A percentile compares a stretch with the other conserved stretches of the same genome.
Conservation (phyloP, 2,329 filamentous ascomycete genomes). For the Alternaria sp. region DNA sequence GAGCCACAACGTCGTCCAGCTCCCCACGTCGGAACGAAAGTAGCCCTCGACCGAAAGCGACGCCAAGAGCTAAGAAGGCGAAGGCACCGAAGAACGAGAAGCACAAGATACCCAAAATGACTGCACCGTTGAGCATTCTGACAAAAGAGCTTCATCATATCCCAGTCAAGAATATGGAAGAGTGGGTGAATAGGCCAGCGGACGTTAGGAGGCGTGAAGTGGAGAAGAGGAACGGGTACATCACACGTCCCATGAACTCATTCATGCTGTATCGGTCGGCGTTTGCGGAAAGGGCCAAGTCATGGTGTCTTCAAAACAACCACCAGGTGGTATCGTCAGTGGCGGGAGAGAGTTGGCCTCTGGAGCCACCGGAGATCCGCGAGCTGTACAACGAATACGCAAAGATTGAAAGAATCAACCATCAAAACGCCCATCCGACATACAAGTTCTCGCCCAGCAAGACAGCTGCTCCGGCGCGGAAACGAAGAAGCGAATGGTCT, state of each 20-base stretch:
- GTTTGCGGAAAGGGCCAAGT: conserved; percentile 85
- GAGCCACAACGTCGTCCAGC: conserved; percentile 34
- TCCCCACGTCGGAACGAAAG: conserved; percentile 34
- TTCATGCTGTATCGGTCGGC: conserved; percentile 98
- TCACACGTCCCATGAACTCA: conserved; percentile 94
- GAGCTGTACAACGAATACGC: conserved; percentile 81
- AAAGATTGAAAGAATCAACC: conserved; percentile 81
- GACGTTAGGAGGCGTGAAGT: conserved; percentile 74
- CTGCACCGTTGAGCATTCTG: conserved; percentile 73
- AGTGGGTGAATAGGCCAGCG: conserved; percentile 76
- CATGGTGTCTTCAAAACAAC: conserved; percentile 83
- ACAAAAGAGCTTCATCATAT: conserved; percentile 69
- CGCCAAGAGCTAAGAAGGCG: conserved; percentile 54
- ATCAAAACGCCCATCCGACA: conserved; percentile 82
- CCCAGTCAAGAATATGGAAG: conserved; percentile 77
- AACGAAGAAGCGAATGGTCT: conserved; percentile 58
- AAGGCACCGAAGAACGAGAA: conserved; percentile 57
- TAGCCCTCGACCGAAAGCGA: conserved; percentile 41
- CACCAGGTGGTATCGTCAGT: conserved; percentile 90
- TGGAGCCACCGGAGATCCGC: conserved; percentile 77
- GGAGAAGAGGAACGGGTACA: conserved; percentile 74
- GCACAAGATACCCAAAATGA: conserved; percentile 64
- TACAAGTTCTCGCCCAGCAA: conserved; percentile 96
- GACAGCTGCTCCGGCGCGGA: conserved; percentile 55
- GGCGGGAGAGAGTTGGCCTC: conserved; percentile 85